Conservation (phyloP, 495 filamentous ascomycete genomes). For the Talaromyces thailandensis region DNA sequence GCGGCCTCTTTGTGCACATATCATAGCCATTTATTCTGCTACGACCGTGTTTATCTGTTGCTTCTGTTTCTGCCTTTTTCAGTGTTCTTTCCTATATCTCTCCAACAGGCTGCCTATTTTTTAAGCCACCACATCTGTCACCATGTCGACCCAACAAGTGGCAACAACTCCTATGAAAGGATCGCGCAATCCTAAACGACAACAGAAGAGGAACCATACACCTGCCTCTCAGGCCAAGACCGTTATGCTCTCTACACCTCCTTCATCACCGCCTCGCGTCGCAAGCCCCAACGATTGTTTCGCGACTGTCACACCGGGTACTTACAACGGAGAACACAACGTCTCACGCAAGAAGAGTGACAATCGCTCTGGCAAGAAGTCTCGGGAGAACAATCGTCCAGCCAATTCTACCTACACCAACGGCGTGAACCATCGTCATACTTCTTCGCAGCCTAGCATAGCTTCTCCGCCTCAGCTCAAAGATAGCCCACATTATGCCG, state of each 20-base stretch:
- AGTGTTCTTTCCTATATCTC: slow-evolving; percentile 10
- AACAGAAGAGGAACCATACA: slow-evolving; percentile 26
- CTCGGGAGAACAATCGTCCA: slow-evolving; percentile 17
- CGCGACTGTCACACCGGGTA: slow-evolving; percentile 21
- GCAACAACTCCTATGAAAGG: slow-evolving; percentile 31
- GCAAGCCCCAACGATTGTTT: slow-evolving; percentile 25
- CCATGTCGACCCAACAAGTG: slow-evolving; percentile 35
- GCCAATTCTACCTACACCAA: slow-evolving; percentile 18
- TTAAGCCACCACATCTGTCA: slow-evolving; percentile 28
- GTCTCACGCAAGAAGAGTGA: slow-evolving; percentile 30
- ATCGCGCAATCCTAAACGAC: slow-evolving; percentile 26
- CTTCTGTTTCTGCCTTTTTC: slow-evolving; percentile 2
- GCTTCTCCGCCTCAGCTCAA: slow-evolving; percentile 40
- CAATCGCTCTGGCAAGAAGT: slow-evolving; percentile 28
- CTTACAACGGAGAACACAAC: slow-evolving; percentile 11
- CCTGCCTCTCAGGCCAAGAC: slow-evolving; percentile 21
- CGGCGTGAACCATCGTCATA: slow-evolving; percentile 19
- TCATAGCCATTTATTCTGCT: slow-evolving; percentile 6
- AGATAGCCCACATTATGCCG: slow-evolving; percentile 63
- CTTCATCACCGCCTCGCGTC: slow-evolving; percentile 33
- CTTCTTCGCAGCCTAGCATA: slow-evolving; percentile 22
- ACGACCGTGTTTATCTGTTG: slow-evolving; percentile 10
- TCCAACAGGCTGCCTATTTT: slow-evolving; percentile 37
- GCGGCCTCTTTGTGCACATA: slow-evolving; percentile 6
- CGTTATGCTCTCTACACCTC: slow-evolving; percentile 28